Base-by-base conservation (phyloP, 1,139 yeast genomes). In the Yamadazyma sp. region DNA sequence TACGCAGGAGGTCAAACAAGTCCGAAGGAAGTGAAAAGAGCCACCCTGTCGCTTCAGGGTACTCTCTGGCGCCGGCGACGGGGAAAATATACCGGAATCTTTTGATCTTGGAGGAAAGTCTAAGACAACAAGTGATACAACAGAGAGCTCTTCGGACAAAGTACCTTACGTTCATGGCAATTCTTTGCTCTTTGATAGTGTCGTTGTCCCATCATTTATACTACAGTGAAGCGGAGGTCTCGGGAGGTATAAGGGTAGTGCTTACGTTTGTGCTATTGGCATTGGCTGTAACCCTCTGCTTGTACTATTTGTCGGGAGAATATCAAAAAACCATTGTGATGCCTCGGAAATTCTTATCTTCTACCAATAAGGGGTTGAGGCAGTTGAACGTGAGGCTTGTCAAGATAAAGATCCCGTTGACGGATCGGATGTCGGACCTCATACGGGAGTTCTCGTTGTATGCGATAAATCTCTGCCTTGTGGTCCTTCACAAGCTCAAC, bases 291-390 rank as follows among this genome's bases (percentile, higher is more conserved):
- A 86, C 96, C 0, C 64, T 89, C 39, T 73, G 81, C 33, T 67
- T 92, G 33, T 92, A 88, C 61, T 89, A 86, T 54, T 64, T 92
- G 28, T 85, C 95, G 20, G 98, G 98, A 2, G 94, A 89, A 61
- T 91, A 91, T 59, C 80, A 78, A 44, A 79, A 92, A 46, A 87
- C 96, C 0, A 85, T 92, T 44, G 86, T 87, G 8, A 69, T 83
- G 34, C 95, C 97, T 2, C 74, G 95, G 42, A 76, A 78, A 54
- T 91, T 89, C 58, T 66, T 91, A 39, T 70, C 82, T 2, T 79
- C 86, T 18, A 82, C 97, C 3, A 92, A 92, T 59, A 88, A 87
- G 55, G 97, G 97, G 0, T 67, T 91, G 31, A 68, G 96, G 39
- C 92, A 87, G 53, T 69, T 91, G 50, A 91, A 92, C 56, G 73